Percentiles rank a stretch among this genome's conserved stretches.
These are phyloP conservation scores for Cercospora beticola DNA, from an alignment of 2,329 filamentous ascomycete genomes.

Conservation along the genomic window DNA sequence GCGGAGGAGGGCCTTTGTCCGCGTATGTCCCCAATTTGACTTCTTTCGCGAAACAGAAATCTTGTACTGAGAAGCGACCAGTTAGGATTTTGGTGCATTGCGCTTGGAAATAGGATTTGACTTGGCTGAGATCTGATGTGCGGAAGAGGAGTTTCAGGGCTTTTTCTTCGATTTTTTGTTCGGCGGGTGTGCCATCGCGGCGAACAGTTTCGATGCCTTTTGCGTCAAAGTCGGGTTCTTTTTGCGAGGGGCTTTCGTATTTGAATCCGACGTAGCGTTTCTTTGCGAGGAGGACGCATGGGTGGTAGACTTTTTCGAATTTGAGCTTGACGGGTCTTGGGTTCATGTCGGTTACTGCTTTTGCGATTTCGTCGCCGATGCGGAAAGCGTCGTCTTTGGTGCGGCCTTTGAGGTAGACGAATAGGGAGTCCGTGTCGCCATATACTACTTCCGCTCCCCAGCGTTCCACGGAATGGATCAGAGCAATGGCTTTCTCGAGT, in stretches of 20 bases:
- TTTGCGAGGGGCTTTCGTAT: conserved; percentile 76
- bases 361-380: conserved; percentile 88
- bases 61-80: conserved; percentile 82
- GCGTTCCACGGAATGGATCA: conserved; percentile 80
- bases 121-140: conserved; percentile 80
- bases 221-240: conserved; percentile 85
- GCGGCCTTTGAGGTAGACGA: conserved; percentile 83
- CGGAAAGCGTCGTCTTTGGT: conserved; percentile 86
- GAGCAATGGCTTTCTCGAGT: conserved; percentile 85
- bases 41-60: conserved; percentile 93
- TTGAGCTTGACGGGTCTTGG: conserved; percentile 92
- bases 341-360: conserved; percentile 83
- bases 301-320: conserved; percentile 97
- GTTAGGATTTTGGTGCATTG: conserved; percentile 93
- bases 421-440: conserved; percentile 94
- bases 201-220: conserved; percentile 98
- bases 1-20: conserved; percentile 74
- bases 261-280: conserved; percentile 99
- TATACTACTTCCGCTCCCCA: conserved; percentile 98
- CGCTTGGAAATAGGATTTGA: conserved; percentile 85
- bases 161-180: conserved; percentile 95
- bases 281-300: conserved; percentile 90
- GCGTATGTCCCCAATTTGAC: conserved; percentile 88
- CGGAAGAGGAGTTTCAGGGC: conserved; percentile 85
- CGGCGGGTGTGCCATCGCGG: conserved; percentile 88